These are phyloP conservation scores for Coemansia sp. DNA, from an alignment of 192 early-diverging fungal genomes.

Conservation along the genomic window DNA sequence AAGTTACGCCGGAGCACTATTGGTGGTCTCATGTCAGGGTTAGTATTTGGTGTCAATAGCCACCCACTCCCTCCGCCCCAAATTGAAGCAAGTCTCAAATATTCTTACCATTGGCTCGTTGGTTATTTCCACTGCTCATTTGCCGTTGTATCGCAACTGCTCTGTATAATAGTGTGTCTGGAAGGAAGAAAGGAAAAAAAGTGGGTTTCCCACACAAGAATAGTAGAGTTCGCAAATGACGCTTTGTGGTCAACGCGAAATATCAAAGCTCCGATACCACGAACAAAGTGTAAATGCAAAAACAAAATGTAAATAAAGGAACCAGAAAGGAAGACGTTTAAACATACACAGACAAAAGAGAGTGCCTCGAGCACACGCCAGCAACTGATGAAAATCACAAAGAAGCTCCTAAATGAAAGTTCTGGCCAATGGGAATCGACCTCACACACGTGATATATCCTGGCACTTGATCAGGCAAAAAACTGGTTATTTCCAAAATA, in stretches of 20 bases:
- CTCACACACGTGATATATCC: background rate
- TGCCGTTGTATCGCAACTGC: background rate
- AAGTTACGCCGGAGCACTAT: constrained; percentile 11
- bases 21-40: background rate
- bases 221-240: background rate
- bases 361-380: background rate
- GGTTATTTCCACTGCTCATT: constrained; percentile 24
- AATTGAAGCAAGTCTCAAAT: background rate
- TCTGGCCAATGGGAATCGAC: background rate
- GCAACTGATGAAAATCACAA: background rate
- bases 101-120: constrained; percentile 42
- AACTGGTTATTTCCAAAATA: background rate
- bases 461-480: background rate
- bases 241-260: background rate
- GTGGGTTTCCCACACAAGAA: background rate
- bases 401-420: background rate
- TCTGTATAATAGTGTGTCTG: background rate
- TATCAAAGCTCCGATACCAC: background rate
- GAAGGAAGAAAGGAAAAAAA: background rate
- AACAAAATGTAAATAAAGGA: background rate
- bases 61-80: background rate
- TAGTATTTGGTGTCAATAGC: background rate
- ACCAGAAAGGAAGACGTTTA: background rate
- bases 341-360: background rate
- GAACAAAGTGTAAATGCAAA: background rate